These are phyloP conservation scores for Podospora comata DNA, from an alignment of 495 filamentous ascomycete genomes.

Conservation along the genomic window DNA sequence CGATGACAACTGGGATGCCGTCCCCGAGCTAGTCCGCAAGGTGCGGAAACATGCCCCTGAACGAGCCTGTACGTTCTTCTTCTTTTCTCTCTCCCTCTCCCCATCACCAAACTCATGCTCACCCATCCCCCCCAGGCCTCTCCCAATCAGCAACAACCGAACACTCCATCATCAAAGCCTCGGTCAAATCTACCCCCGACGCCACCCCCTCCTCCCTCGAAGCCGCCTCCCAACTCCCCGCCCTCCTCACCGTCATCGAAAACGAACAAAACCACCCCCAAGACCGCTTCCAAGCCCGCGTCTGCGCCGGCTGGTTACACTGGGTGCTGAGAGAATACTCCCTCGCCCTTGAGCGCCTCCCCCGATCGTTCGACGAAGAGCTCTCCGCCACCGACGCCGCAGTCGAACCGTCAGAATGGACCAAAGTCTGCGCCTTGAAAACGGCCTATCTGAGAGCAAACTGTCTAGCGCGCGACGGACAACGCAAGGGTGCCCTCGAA, in stretches of 20 bases:
- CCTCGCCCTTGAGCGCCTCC: conserved; percentile 58
- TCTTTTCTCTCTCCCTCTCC: conserved; percentile 5
- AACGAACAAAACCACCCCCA: conserved; percentile 54
- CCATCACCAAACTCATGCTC: not conserved
- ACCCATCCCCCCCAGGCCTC: conserved; percentile 54
- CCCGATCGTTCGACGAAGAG: conserved; percentile 56
- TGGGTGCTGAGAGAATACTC: conserved; percentile 67
- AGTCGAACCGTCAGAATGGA: conserved; percentile 61
- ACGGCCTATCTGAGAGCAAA: conserved; percentile 70
- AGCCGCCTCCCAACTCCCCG: conserved; percentile 54
- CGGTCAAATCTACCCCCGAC: conserved; percentile 43
- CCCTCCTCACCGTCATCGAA: conserved; percentile 66
- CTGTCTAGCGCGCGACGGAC: conserved; percentile 57
- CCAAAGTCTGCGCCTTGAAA: conserved; percentile 74
- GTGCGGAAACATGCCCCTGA: conserved; percentile 89
- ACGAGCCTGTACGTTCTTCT: conserved; percentile 65
- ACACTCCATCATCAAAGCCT: conserved; percentile 54
- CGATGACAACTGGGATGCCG: conserved; percentile 80
- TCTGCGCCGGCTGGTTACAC: conserved; percentile 80
- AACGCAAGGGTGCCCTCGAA: conserved; percentile 55
- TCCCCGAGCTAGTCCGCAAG: conserved; percentile 88
- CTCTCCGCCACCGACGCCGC: conserved; percentile 45
- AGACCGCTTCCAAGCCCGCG: conserved; percentile 74
- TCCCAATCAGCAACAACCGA: conserved; percentile 73
- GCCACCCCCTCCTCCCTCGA: conserved; percentile 34